These are phyloP conservation scores for Stipa capillata DNA, from an alignment of 176 grass and related monocot genomes.

Conservation along the genomic window DNA sequence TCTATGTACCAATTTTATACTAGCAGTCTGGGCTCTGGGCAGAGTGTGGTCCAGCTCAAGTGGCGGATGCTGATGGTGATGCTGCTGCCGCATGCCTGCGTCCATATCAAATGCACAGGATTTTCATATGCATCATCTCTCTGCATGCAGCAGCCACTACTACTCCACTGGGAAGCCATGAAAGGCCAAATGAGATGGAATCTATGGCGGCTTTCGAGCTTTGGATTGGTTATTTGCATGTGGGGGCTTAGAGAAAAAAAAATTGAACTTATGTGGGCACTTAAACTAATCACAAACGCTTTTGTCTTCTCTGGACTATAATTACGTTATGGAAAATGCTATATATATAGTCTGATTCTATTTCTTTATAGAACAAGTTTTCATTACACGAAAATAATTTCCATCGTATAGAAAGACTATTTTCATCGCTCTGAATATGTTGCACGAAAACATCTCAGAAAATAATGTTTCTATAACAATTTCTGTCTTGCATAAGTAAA, in stretches of 20 bases:
- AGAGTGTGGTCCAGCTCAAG: constrained; percentile 19
- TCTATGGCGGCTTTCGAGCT: constrained; percentile 28
- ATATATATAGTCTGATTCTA: too few relatives aligned
- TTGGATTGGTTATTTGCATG: constrained; percentile 22
- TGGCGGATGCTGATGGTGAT: constrained; percentile 11
- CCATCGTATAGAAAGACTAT: too few relatives aligned
- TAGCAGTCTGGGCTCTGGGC: neutral
- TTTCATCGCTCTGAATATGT: too few relatives aligned
- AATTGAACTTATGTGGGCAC: neutral
- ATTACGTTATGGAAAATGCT: constrained; percentile 42
- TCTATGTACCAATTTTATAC: neutral
- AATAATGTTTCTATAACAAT: too few relatives aligned
- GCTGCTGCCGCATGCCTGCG: neutral
- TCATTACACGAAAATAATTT: too few relatives aligned
- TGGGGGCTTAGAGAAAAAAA: neutral
- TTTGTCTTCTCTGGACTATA: constrained; percentile 31
- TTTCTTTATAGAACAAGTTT: too few relatives aligned
- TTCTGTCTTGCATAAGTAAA: too few relatives aligned
- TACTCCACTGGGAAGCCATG: neutral
- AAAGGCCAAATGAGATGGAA: constrained; percentile 52
- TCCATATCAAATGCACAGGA: constrained; percentile 7
- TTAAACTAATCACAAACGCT: constrained; percentile 20
- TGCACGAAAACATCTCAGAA: too few relatives aligned
- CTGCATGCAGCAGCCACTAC: neutral
- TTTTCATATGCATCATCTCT: constrained; percentile 2